A percentile compares a stretch with the other conserved stretches of the same genome.
Evolutionary conservation across 352 stramenopile genomes (phyloP).

Genomic region (Phytophthora kernoviae): DNA sequence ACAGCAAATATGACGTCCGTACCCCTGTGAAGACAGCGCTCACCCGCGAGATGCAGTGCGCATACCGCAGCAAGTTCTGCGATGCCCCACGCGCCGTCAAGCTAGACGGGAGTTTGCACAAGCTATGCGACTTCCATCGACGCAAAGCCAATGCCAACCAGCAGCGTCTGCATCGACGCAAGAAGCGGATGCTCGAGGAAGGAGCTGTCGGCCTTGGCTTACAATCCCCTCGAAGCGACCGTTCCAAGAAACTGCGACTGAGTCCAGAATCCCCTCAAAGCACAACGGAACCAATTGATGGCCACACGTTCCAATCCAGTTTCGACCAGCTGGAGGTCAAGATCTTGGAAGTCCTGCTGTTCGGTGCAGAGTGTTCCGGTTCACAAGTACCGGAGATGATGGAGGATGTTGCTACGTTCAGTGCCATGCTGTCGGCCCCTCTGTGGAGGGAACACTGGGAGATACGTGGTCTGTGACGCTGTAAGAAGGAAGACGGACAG

Average conservation of each 20-base stretch:
- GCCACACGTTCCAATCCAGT: constrained; percentile 24
- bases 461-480: constrained; percentile 35
- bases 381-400: constrained; percentile 3
- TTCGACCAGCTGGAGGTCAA: constrained; percentile 40
- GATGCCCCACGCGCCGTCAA: constrained; percentile 46
- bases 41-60: constrained; percentile 41
- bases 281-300: constrained; percentile 22
- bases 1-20: neutral
- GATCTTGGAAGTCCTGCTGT: constrained; percentile 46
- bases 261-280: constrained; percentile 24
- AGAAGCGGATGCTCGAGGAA: constrained; percentile 39
- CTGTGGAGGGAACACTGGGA: constrained; percentile 6
- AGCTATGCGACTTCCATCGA: constrained; percentile 59
- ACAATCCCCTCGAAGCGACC: constrained; percentile 6
- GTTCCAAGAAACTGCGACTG: constrained; percentile 12
- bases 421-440: constrained; percentile 5
- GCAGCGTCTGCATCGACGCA: constrained; percentile 43
- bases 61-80: constrained; percentile 59
- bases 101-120: constrained; percentile 50
- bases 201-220: constrained; percentile 12
- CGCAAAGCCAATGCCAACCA: constrained; percentile 60
- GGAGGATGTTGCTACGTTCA: constrained; percentile 6
- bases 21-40: constrained; percentile 6
- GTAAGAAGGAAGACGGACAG: too few species aligned
- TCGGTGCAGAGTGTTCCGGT: constrained; percentile 25